Evolutionary conservation across 257 asterid species (phyloP).

Genomic region (Thymus mandschuricus): DNA sequence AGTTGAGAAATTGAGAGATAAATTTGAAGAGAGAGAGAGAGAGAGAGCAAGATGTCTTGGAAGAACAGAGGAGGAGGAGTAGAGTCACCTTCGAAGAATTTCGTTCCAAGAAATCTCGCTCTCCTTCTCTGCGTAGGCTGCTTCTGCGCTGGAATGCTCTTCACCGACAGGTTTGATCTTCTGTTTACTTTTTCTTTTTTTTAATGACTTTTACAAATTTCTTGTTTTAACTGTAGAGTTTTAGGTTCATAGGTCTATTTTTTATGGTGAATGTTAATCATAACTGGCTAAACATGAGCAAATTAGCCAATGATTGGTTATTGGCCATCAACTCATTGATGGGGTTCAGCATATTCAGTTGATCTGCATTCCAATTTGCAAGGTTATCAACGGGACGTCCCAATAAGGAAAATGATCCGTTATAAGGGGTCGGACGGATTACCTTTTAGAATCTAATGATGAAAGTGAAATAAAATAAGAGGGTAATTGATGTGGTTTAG

Average conservation of each 20-base stretch:
- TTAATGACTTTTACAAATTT: neutral
- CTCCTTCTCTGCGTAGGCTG: constrained; percentile 78
- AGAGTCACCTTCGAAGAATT: constrained; percentile 56
- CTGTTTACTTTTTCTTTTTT: constrained; percentile 17
- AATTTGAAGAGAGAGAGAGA: constrained; percentile 3
- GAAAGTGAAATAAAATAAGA: constrained; percentile 17
- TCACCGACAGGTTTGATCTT: constrained; percentile 80
- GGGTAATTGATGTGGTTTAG: neutral
- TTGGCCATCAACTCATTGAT: neutral
- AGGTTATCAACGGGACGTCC: neutral
- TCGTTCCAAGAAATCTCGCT: constrained; percentile 61
- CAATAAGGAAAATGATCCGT: too few relatives aligned
- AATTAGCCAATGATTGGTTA: constrained; percentile 22
- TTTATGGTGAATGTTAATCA: constrained; percentile 28
- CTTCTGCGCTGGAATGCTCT: constrained; percentile 93
- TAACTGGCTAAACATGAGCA: constrained; percentile 22
- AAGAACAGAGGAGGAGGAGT: constrained; percentile 85
- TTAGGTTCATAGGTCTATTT: neutral
- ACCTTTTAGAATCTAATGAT: constrained; percentile 33
- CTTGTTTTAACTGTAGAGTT: constrained; percentile 13
- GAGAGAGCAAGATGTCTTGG: constrained; percentile 63
- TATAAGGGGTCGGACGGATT: neutral
- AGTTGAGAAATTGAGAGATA: constrained; percentile 39
- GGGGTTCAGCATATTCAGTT: constrained; percentile 15
- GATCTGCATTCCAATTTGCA: constrained; percentile 27